Conservation (phyloP, 2,329 filamentous ascomycete species). For the Verticillium albo-atrum region DNA sequence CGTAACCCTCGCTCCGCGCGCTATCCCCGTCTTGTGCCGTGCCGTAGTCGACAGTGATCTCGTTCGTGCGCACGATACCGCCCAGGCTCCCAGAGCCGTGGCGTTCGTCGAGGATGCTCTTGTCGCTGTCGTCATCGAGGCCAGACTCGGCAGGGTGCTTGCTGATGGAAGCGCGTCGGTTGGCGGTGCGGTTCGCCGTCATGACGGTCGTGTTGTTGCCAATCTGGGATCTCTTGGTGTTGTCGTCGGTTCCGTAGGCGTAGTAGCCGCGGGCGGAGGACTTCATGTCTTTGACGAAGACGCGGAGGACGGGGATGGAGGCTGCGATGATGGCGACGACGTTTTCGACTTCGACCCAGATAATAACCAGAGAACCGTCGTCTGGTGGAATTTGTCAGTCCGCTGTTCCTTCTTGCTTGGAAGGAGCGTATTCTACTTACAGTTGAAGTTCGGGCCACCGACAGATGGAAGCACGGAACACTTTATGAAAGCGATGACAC, state of each 20-base stretch:
- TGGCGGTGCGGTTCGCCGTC: not conserved
- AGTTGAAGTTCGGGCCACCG: not conserved
- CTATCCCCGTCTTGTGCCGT: not conserved
- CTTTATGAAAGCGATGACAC: constrained; percentile 22
- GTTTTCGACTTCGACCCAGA: constrained; percentile 23
- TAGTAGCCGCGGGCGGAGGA: constrained; percentile 4
- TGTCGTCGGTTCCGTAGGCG: not conserved
- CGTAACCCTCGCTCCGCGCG: not conserved
- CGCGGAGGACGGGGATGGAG: constrained; percentile 25
- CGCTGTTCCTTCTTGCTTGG: not conserved
- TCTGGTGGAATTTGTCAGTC: constrained; percentile 1
- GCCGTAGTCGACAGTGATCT: constrained; percentile 1
- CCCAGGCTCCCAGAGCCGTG: not conserved
- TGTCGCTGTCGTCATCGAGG: constrained; percentile 4
- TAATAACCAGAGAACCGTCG: constrained; percentile 21
- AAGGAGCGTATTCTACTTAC: not conserved
- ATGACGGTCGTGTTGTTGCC: not conserved
- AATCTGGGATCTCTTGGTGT: constrained; percentile 1
- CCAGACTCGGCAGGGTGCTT: not conserved
- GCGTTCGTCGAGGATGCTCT: constrained; percentile 1
- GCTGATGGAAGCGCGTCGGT: not conserved
- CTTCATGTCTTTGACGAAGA: constrained; percentile 15
- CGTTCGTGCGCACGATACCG: not conserved
- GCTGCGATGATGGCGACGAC: constrained; percentile 24
- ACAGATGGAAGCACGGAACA: not conserved